Evolutionary conservation across 306 rosid genomes (phyloP), one percentile per base, ranked within the genome.

Genomic region (Prunus mongolica): DNA sequence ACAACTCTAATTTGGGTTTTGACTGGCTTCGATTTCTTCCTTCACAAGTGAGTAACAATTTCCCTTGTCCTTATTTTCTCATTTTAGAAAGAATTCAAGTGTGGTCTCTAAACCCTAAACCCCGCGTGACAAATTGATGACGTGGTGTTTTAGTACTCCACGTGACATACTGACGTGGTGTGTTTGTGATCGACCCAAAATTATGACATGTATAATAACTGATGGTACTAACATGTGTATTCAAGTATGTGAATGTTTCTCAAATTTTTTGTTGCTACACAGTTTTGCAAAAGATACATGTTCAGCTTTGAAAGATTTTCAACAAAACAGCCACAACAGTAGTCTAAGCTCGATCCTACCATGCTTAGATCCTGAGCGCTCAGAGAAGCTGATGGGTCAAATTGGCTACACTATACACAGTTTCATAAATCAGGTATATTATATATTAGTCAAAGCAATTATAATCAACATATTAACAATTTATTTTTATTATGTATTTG

Each of bases 221-320:
- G 6, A 34, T 56, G 28, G 67, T 69, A 47, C 51, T 47, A 13
- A 12, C 52, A 47, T 12, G 14, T 11, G 14, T 10, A 47, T 47
- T 47, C 15, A 2, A 10, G 3, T 47, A 47, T 12, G 52, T 13
- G 15, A 47, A 2, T 70, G 32, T 38, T 38, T 38, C 44, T 38
- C 9, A 38, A 38, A 38, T 1, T 6, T 6, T 38, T 38, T 38
- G 44, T 38, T 38, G 44, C 44, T 10, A 52, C 13, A 72, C 91
- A 89, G 97, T 72, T 88, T 91, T 82, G 89, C 86, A 47, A 78
- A 78, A 24, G 97, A 91, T 61, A 88, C 92, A 55, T 91, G 97
- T 63, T 82, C 71, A 49, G 91, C 91, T 55, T 80, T 89, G n/a
- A 79, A 81, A 74, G 91, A 82, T 12, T 88, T 87, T 30, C 70